Conservation (phyloP, 75 land plant species). For the Pinus albicaulis region DNA sequence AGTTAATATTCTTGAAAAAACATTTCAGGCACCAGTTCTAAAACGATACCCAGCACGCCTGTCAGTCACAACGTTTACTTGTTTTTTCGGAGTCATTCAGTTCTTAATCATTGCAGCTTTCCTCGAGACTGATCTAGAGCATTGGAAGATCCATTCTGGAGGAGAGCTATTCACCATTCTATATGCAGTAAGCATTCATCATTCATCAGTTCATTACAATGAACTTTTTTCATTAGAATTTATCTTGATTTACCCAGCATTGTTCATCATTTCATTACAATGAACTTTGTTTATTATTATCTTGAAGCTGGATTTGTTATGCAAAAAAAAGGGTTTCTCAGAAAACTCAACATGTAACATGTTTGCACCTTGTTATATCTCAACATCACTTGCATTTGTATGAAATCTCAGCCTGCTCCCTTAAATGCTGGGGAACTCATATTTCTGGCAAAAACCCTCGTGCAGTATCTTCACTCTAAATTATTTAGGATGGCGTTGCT, state of each 20-base stretch:
- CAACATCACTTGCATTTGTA: no score
- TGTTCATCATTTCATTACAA: neutral
- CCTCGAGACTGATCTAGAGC: slow-evolving; percentile 42
- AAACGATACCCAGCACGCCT: slow-evolving; percentile 77
- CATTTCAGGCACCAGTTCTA: slow-evolving; percentile 63
- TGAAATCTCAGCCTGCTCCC: no score
- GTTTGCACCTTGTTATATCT: no score
- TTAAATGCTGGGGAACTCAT: no score
- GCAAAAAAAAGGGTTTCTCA: no score
- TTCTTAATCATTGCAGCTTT: slow-evolving; percentile 61
- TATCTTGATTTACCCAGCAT: no score
- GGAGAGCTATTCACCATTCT: slow-evolving; percentile 57
- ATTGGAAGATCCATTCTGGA: slow-evolving; percentile 52
- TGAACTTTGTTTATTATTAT: neutral
- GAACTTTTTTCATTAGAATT: neutral
- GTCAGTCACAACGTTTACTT: slow-evolving; percentile 70
- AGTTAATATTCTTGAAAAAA: neutral
- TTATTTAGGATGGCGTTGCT: no score
- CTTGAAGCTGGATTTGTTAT: no score
- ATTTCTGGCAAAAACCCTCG: no score
- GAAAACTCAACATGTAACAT: no score
- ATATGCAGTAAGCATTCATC: slow-evolving; percentile 45
- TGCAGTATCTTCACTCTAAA: no score
- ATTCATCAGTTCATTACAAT: neutral
- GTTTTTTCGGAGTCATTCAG: slow-evolving; percentile 76